Evolutionary conservation across 2,329 filamentous ascomycete species (phyloP).

Genomic region (Colletotrichum navitas): DNA sequence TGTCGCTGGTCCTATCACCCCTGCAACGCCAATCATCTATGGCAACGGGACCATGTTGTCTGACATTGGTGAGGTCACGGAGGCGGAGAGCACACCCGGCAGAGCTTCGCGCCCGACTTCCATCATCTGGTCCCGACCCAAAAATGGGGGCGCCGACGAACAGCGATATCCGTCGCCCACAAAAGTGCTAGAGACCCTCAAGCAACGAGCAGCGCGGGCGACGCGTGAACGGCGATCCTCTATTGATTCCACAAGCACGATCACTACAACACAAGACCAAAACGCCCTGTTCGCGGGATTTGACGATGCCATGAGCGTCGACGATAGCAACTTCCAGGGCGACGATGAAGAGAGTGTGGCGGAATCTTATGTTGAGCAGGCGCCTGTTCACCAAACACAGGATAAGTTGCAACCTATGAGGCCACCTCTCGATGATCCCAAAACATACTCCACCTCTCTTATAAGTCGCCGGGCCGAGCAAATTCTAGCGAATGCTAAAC

Average conservation of each 20-base stretch:
- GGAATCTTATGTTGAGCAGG: constrained; percentile 66
- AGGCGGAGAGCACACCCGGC: constrained; percentile 65
- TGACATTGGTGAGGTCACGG: constrained; percentile 71
- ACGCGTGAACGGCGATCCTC: constrained; percentile 66
- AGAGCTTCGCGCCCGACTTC: constrained; percentile 50
- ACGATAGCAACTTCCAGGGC: constrained; percentile 75
- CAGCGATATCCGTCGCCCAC: constrained; percentile 56
- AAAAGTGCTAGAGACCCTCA: constrained; percentile 58
- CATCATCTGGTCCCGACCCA: constrained; percentile 45
- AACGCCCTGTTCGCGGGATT: constrained; percentile 69
- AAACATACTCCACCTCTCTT: constrained; percentile 78
- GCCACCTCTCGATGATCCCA: constrained; percentile 50
- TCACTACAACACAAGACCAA: constrained; percentile 66
- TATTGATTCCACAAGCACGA: constrained; percentile 71
- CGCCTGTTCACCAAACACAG: constrained; percentile 50
- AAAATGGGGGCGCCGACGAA: constrained; percentile 48
- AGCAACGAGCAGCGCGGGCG: constrained; percentile 58
- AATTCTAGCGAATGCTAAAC: constrained; percentile 93
- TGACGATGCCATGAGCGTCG: constrained; percentile 72
- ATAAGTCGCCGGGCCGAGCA: constrained; percentile 87
- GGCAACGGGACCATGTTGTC: constrained; percentile 78
- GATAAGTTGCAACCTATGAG: constrained; percentile 46
- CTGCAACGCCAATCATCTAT: constrained; percentile 75
- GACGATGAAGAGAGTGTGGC: constrained; percentile 77
- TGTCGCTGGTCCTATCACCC: constrained; percentile 60